phyloP scores from a whole-genome alignment of 805 yeast genomes.

The Trichomonascus vanleenenianus region DNA sequence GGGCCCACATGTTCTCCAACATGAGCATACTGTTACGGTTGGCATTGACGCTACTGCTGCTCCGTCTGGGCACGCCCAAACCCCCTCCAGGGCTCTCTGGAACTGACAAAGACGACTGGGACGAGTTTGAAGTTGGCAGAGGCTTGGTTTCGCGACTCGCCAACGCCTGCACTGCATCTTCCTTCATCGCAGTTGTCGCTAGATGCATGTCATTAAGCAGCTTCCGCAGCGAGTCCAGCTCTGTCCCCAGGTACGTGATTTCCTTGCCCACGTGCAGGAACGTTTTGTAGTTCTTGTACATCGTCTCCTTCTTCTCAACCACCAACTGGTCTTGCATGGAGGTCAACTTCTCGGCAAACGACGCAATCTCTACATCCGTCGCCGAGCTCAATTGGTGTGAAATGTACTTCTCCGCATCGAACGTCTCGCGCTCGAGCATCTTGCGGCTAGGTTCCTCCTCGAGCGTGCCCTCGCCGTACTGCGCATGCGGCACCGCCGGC shows the following conservation, averaged over 20 bases:
- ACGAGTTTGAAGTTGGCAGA: constrained; percentile 1
- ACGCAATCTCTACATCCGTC: constrained; percentile 64
- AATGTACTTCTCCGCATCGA: constrained; percentile 43
- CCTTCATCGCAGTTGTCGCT: constrained; percentile 51
- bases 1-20: constrained; percentile 75
- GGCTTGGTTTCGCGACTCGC: constrained; percentile 4
- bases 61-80: not conserved
- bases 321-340: constrained; percentile 44
- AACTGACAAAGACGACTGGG: not conserved
- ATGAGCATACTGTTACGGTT: constrained; percentile 67
- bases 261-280: constrained; percentile 36
- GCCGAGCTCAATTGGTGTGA: constrained; percentile 50
- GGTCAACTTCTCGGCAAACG: constrained; percentile 49
- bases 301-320: constrained; percentile 24
- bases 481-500: constrained; percentile 6
- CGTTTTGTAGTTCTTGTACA: constrained; percentile 26
- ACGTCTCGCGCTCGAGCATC: constrained; percentile 17
- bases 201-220: constrained; percentile 53
- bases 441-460: constrained; percentile 1
- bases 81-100: not conserved
- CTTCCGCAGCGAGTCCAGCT: constrained; percentile 52
- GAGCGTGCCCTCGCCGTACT: not conserved
- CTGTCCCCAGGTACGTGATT: constrained; percentile 54
- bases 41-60: constrained; percentile 15
- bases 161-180: constrained; percentile 52